Conservation (phyloP, 1,284 basidiomycete species). For the Rhodotorula mucilaginosa region DNA sequence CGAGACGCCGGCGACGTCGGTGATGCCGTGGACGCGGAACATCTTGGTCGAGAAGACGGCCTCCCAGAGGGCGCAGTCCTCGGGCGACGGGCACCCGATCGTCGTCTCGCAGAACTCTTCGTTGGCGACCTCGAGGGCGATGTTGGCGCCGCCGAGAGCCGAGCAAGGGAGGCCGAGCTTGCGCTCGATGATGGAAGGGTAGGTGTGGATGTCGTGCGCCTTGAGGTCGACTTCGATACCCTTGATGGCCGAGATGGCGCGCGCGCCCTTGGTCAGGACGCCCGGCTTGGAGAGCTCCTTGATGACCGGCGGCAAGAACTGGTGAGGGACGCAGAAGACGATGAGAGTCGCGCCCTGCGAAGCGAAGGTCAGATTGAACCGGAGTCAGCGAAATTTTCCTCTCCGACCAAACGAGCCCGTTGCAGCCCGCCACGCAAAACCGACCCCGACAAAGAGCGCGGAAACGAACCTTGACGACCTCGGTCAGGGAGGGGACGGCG, state of each 20-base stretch:
- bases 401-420: too few species aligned
- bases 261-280: conserved; percentile 45
- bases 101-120: conserved; percentile 59
- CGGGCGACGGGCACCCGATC: conserved; percentile 55
- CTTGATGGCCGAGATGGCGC: conserved; percentile 56
- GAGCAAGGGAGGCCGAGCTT: conserved; percentile 56
- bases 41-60: conserved; percentile 53
- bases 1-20: conserved; percentile 53
- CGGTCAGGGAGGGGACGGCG: conserved; percentile 54
- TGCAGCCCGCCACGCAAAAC: too few species aligned
- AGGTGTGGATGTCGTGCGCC: conserved; percentile 51
- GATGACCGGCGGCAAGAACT: conserved; percentile 47
- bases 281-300: conserved; percentile 39
- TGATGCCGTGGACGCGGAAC: conserved; percentile 53
- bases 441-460: background rate
- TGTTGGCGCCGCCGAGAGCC: conserved; percentile 59
- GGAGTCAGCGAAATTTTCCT: too few species aligned
- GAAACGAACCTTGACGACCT: conserved; percentile 53
- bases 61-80: conserved; percentile 51
- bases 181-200: conserved; percentile 57
- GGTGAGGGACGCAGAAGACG: conserved; percentile 41
- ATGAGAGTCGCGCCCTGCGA: conserved; percentile 35
- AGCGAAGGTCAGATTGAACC: too few species aligned
- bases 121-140: conserved; percentile 58
- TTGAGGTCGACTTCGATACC: conserved; percentile 58